phyloP scores from a whole-genome alignment of 352 stramenopile species.

The Phytophthora citricola region DNA sequence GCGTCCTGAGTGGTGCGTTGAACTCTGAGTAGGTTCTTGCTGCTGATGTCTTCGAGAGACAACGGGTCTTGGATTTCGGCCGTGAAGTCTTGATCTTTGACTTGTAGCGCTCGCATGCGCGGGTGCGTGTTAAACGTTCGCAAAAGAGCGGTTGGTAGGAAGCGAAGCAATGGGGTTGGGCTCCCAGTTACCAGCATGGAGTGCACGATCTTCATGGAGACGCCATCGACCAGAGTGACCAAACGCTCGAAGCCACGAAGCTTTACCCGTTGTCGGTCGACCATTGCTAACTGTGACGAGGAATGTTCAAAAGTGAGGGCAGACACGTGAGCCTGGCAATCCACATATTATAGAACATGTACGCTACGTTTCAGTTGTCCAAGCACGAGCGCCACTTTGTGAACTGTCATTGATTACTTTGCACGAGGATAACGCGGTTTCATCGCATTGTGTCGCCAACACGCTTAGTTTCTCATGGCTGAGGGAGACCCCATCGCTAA shows the following conservation, averaged over 20 bases:
- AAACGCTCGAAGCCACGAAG: slow-evolving; percentile 49
- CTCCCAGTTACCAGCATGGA: slow-evolving; percentile 35
- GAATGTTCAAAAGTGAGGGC: slow-evolving; percentile 12
- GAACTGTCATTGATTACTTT: slow-evolving; percentile 17
- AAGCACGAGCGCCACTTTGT: background rate
- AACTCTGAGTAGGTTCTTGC: slow-evolving; percentile 22
- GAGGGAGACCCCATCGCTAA: background rate
- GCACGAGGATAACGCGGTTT: slow-evolving; percentile 12
- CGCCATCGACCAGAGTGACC: slow-evolving; percentile 27
- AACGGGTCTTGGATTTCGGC: slow-evolving; percentile 41
- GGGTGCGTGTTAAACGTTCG: slow-evolving; percentile 55
- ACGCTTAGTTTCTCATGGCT: slow-evolving; percentile 1
- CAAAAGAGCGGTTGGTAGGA: slow-evolving; percentile 35
- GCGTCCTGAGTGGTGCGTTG: background rate
- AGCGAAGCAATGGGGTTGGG: slow-evolving; percentile 21
- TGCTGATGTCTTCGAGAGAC: slow-evolving; percentile 22
- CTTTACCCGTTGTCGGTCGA: slow-evolving; percentile 4
- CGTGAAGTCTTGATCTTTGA: slow-evolving; percentile 33
- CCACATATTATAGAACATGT: no score
- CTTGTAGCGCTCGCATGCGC: slow-evolving; percentile 43
- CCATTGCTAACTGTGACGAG: background rate
- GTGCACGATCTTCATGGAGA: slow-evolving; percentile 42
- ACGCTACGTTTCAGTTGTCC: no score
- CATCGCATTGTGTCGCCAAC: slow-evolving; percentile 13
- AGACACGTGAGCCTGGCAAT: no score